Evolutionary conservation across 2,329 filamentous ascomycete genomes (phyloP), one percentile per base, ranked within the genome.

Genomic region (Phyllosticta citrichinensis): DNA sequence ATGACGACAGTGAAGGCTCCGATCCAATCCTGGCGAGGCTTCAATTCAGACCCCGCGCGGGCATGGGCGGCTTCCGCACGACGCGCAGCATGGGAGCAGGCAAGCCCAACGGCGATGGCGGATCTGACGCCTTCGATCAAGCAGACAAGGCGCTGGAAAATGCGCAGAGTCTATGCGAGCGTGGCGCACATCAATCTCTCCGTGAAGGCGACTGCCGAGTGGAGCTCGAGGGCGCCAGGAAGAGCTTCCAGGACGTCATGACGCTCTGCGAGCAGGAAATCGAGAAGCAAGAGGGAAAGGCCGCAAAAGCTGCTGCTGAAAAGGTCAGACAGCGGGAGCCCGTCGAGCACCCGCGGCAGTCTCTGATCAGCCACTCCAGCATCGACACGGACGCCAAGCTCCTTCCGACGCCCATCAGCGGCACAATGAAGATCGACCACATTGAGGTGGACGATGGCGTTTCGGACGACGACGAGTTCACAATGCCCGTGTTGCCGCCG

Each of bases 131-230:
- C 8, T 75, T 74, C 69, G 89, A 95, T 65, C 80, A 83, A 53
- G 80, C 91, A 1, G 91, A 96, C 70, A 88, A 87, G 70, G 83
- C 84, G 0, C 78, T 97, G 25, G 91, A 96, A 70, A 83, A 84
- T 64, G 88, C 90, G 5, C 91, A 96, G 71, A 82, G 81, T 61
- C 83, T 91, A 67, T 95, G 89, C 71, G 92, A 97, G 75, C 86
- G 86, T 59, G 92, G 88, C 2, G 92, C 92, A 0, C 91, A 96
- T 69, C 89, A 95, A 68, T 91, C 94, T 63, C 79, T 97, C n/a
- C 85, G 92, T 24, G 88, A 91, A 58, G 92, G 91, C 11, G 87
- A 94, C 68, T 96, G 92, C 73, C 81, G 79, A n/a, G 81, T 84
- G 19, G 90, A 96, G 72, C 81, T 96, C 50, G 78, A 80, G 25